phyloP scores from a whole-genome alignment of 805 yeast genomes.

The Komagataella phaffii region DNA sequence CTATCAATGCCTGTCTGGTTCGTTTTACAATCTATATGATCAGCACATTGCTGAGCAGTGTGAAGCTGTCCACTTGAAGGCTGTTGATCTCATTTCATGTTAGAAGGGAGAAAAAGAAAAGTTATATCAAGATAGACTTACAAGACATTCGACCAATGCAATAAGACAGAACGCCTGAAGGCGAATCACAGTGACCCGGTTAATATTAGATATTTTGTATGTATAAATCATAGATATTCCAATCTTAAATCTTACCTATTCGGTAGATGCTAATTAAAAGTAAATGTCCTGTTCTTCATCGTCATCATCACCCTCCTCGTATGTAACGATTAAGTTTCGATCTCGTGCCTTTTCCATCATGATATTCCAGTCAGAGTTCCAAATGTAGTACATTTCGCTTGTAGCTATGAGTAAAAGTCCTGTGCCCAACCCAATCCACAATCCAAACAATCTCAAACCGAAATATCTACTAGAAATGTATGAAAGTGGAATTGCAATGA shows the following conservation, averaged over 20 bases:
- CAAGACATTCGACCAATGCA: neutral
- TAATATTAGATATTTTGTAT: neutral
- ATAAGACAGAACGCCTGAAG: neutral
- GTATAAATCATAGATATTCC: neutral
- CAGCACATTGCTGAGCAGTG: slow-evolving; percentile 49
- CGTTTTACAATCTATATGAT: slow-evolving; percentile 70
- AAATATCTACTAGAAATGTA: slow-evolving; percentile 27
- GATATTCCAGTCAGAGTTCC: slow-evolving; percentile 37
- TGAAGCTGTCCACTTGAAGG: slow-evolving; percentile 43
- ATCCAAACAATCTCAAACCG: slow-evolving; percentile 34
- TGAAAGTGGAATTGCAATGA: slow-evolving; percentile 35
- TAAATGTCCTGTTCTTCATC: neutral
- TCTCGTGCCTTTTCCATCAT: slow-evolving; percentile 21
- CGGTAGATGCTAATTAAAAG: neutral
- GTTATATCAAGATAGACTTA: neutral
- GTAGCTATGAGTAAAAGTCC: slow-evolving; percentile 46
- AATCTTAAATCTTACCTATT: neutral
- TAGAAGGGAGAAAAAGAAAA: slow-evolving; percentile 4
- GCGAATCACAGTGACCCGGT: neutral
- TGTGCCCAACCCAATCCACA: slow-evolving; percentile 64
- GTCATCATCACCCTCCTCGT: neutral
- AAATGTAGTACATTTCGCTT: slow-evolving; percentile 31
- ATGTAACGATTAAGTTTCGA: slow-evolving; percentile 9
- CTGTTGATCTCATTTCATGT: slow-evolving; percentile 47
- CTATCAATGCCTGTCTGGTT: slow-evolving; percentile 67